Percentiles rank a stretch among this genome's conserved stretches.
phyloP scores from a whole-genome alignment of 257 asterid genomes.

The Phtheirospermum japonicum region DNA sequence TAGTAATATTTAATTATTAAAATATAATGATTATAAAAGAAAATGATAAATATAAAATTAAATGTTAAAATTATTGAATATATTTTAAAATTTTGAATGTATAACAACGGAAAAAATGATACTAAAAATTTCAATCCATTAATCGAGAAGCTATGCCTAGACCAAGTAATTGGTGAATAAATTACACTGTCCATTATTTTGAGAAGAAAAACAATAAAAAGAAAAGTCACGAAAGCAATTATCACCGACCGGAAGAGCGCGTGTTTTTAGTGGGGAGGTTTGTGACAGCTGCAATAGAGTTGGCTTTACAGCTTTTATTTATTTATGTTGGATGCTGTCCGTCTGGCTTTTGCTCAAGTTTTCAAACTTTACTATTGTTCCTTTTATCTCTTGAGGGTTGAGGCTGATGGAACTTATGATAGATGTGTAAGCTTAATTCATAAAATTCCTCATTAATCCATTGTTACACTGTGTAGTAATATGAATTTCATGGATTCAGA shows the following conservation, averaged over 20 bases:
- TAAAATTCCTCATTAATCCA: not conserved
- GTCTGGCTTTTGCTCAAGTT: not conserved
- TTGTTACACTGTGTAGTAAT: not conserved
- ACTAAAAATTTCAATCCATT: too few species aligned
- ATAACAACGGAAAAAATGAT: too few species aligned
- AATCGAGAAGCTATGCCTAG: too few species aligned
- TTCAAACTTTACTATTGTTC: not conserved
- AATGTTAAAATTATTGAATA: too few species aligned
- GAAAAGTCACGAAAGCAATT: not conserved
- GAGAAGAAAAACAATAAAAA: too few species aligned
- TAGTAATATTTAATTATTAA: too few species aligned
- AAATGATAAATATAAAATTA: too few species aligned
- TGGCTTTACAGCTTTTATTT: slow-evolving; percentile 24
- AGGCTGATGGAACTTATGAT: not conserved
- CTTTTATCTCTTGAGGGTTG: not conserved
- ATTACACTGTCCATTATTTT: too few species aligned
- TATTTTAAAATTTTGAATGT: too few species aligned
- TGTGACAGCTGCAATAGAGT: slow-evolving; percentile 30
- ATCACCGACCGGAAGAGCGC: not conserved
- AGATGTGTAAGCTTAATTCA: slow-evolving; percentile 5
- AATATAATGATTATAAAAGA: too few species aligned
- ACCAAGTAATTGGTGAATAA: too few species aligned
- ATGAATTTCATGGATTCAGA: too few species aligned
- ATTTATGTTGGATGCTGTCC: not conserved
- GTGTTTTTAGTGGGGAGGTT: slow-evolving; percentile 1